Evolutionary conservation across 805 yeast species (phyloP).

Genomic region (Lipomyces kockii): DNA sequence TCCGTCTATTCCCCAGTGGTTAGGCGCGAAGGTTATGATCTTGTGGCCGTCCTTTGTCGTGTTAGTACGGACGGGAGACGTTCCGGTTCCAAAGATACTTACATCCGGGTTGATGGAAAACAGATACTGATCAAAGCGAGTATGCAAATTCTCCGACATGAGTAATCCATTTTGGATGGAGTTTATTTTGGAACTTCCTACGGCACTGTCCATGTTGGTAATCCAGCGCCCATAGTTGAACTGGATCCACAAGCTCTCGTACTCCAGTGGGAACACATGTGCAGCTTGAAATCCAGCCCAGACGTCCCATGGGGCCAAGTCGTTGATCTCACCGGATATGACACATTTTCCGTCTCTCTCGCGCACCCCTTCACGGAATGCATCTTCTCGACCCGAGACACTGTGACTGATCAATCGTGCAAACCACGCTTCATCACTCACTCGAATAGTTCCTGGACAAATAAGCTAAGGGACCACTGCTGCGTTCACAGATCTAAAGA

Average conservation of each 20-base stretch:
- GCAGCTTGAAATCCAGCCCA: constrained; percentile 5
- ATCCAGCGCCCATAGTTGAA: constrained; percentile 6
- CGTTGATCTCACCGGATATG: constrained; percentile 1
- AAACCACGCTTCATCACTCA: constrained; percentile 5
- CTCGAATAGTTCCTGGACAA: background rate
- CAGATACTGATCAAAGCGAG: constrained; percentile 1
- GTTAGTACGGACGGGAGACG: background rate
- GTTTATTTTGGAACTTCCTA: constrained; percentile 2
- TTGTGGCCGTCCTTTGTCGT: constrained; percentile 3
- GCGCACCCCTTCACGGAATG: constrained; percentile 2
- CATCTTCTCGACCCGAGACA: constrained; percentile 6
- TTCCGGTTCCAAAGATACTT: constrained; percentile 5
- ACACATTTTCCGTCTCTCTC: constrained; percentile 6
- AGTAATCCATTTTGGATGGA: constrained; percentile 2
- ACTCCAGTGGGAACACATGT: constrained; percentile 2
- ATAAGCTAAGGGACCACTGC: constrained; percentile 1
- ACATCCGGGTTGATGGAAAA: constrained; percentile 9
- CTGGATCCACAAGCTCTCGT: constrained; percentile 1
- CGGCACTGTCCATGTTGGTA: background rate
- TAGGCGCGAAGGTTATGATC: constrained; percentile 3
- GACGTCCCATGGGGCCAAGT: background rate
- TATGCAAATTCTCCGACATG: constrained; percentile 3
- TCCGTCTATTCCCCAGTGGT: constrained; percentile 10
- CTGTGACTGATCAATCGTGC: background rate
- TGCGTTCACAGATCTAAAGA: background rate